These are phyloP conservation scores for Solanum chacoense DNA, from an alignment of 305 asterid genomes.

Conservation along the genomic window DNA sequence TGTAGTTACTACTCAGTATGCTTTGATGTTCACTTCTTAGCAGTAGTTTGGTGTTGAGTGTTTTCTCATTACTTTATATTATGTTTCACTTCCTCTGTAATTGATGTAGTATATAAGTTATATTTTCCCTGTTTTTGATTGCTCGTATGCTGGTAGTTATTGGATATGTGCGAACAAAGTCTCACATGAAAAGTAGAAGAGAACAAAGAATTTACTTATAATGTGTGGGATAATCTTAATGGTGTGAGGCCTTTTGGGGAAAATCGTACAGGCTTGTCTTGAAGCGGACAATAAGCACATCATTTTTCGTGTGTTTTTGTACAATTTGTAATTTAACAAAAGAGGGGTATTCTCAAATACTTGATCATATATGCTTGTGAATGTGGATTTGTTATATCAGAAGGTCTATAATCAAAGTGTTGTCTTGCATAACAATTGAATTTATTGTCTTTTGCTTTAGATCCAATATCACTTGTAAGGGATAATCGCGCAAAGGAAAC, in stretches of 20 bases:
- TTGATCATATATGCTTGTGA: background rate
- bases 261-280: background rate
- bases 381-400: background rate
- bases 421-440: background rate
- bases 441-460: conserved; percentile 22
- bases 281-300: background rate
- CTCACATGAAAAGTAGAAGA: background rate
- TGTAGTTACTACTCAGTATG: background rate
- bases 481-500: conserved; percentile 84
- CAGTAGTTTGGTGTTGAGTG: background rate
- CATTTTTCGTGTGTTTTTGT: background rate
- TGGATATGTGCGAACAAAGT: background rate
- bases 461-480: conserved; percentile 76
- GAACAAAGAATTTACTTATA: background rate
- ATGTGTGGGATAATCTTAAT: background rate
- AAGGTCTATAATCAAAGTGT: background rate
- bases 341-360: background rate
- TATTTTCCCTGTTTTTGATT: background rate
- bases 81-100: background rate
- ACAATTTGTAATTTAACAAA: background rate
- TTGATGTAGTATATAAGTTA: background rate
- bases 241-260: background rate
- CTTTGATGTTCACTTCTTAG: background rate
- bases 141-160: background rate
- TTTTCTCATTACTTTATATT: background rate